Evolutionary conservation across 805 yeast genomes (phyloP).

Genomic region (Candida stauntonica): DNA sequence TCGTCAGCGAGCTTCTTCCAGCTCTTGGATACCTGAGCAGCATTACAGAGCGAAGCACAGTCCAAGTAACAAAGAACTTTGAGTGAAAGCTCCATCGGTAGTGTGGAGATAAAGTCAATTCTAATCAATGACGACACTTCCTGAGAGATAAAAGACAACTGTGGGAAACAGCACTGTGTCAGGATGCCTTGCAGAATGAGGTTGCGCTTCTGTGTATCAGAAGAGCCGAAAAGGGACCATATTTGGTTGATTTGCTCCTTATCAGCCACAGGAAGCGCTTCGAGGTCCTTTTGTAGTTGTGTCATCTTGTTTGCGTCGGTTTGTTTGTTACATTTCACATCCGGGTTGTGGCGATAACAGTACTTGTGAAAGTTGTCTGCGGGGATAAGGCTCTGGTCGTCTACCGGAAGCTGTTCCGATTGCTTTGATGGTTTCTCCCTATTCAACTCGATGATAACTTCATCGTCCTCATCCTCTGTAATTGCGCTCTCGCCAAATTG

Average conservation of each 20-base stretch:
- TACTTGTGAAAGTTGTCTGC: slow-evolving; percentile 57
- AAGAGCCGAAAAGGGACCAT: slow-evolving; percentile 79
- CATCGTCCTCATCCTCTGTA: slow-evolving; percentile 3
- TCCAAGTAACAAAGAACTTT: slow-evolving; percentile 86
- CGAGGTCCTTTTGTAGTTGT: slow-evolving; percentile 54
- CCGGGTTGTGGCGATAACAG: slow-evolving; percentile 94
- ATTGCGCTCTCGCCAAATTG: slow-evolving; percentile 3
- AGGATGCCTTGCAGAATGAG: slow-evolving; percentile 79
- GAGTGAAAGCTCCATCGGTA: slow-evolving; percentile 82
- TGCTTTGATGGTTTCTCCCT: neutral
- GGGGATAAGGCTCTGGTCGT: slow-evolving; percentile 19
- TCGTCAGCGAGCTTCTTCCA: slow-evolving; percentile 94
- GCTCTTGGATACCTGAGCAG: slow-evolving; percentile 83
- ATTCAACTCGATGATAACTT: neutral
- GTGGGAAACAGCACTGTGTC: slow-evolving; percentile 93
- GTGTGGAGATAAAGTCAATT: slow-evolving; percentile 79
- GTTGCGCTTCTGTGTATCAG: slow-evolving; percentile 64
- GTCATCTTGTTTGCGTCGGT: slow-evolving; percentile 63
- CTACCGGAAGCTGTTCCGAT: slow-evolving; percentile 2
- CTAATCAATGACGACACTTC: slow-evolving; percentile 76
- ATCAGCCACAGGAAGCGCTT: slow-evolving; percentile 61
- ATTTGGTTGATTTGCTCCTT: slow-evolving; percentile 75
- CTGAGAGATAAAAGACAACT: slow-evolving; percentile 76
- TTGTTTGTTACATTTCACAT: slow-evolving; percentile 64
- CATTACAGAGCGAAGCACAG: slow-evolving; percentile 88